A percentile compares a stretch with the other conserved stretches of the same genome.
phyloP scores from a whole-genome alignment of 495 filamentous ascomycete genomes.

The Aspergillus diversus region DNA sequence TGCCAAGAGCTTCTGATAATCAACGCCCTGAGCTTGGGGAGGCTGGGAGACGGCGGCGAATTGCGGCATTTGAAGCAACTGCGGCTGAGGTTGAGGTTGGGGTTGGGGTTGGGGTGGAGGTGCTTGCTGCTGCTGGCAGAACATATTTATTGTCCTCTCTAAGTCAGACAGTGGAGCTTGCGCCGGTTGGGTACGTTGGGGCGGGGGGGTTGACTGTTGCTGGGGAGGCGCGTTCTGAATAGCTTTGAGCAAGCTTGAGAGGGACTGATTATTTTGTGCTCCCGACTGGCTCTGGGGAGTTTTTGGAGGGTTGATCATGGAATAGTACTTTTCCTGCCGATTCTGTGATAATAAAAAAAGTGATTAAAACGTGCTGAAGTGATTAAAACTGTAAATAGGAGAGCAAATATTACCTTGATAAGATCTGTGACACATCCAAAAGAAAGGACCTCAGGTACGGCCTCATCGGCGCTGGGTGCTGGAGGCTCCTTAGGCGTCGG shows the following conservation, averaged over 20 bases:
- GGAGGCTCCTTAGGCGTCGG: constrained; percentile 74
- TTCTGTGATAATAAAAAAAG: constrained; percentile 28
- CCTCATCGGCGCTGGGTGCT: constrained; percentile 43
- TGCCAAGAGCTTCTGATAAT: constrained; percentile 42
- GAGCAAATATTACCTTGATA: constrained; percentile 43
- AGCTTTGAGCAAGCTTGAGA: constrained; percentile 51
- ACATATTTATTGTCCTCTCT: constrained; percentile 48
- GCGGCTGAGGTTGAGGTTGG: constrained; percentile 32
- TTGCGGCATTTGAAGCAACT: constrained; percentile 37
- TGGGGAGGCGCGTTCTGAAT: constrained; percentile 42
- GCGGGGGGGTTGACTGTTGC: constrained; percentile 36
- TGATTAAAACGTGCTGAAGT: constrained; percentile 14
- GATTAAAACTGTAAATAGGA: background rate
- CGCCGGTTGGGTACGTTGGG: constrained; percentile 25
- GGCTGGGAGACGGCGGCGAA: constrained; percentile 27
- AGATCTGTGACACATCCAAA: constrained; percentile 56
- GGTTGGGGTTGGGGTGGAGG: constrained; percentile 33
- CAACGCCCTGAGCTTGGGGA: constrained; percentile 27
- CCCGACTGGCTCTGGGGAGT: constrained; percentile 27
- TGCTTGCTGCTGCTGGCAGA: constrained; percentile 44
- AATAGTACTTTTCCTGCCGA: constrained; percentile 51
- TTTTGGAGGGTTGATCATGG: constrained; percentile 43
- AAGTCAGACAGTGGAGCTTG: constrained; percentile 39
- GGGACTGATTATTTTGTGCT: constrained; percentile 37
- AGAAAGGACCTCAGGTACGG: constrained; percentile 32